These are phyloP conservation scores for Coccinonectria pachysandricola DNA, from an alignment of 2,329 filamentous ascomycete genomes.

Conservation along the genomic window DNA sequence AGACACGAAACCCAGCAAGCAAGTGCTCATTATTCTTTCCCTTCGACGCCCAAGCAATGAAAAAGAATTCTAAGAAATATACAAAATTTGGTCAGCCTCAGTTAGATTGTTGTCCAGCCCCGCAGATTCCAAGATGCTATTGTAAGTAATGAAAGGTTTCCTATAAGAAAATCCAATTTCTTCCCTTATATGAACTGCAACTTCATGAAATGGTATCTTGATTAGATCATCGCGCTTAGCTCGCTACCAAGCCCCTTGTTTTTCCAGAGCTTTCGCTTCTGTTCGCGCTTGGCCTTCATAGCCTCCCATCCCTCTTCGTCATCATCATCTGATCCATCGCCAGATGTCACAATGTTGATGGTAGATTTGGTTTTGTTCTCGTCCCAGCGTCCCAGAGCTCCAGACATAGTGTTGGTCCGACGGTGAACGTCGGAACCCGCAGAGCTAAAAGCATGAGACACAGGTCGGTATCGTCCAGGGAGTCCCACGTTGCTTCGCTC, in stretches of 20 bases:
- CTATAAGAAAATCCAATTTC: constrained; percentile 20
- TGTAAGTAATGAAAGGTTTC: too few species aligned
- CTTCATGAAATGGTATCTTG: constrained; percentile 5
- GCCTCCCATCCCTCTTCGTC: constrained; percentile 61
- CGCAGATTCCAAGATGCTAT: constrained; percentile 16
- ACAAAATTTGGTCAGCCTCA: constrained; percentile 13
- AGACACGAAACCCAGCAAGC: constrained; percentile 14
- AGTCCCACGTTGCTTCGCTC: constrained; percentile 91
- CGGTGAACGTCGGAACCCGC: constrained; percentile 21
- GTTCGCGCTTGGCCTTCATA: constrained; percentile 58
- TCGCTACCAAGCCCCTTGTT: constrained; percentile 45
- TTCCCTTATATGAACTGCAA: constrained; percentile 12
- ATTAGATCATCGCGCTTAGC: constrained; percentile 36
- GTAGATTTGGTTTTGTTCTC: constrained; percentile 24
- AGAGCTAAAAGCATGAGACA: constrained; percentile 50
- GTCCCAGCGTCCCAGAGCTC: constrained; percentile 21
- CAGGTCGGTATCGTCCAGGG: constrained; percentile 81
- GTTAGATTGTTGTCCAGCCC: constrained; percentile 10
- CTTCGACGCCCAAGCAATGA: constrained; percentile 19
- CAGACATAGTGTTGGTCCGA: constrained; percentile 25
- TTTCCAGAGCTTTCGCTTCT: constrained; percentile 57
- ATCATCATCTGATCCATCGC: constrained; percentile 41
- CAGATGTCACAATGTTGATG: constrained; percentile 28
- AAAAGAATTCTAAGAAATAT: constrained; percentile 20
- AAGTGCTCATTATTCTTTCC: constrained; percentile 17